These are phyloP conservation scores for Tricholoma matsutake DNA, from an alignment of 768 basidiomycete genomes.

Conservation along the genomic window DNA sequence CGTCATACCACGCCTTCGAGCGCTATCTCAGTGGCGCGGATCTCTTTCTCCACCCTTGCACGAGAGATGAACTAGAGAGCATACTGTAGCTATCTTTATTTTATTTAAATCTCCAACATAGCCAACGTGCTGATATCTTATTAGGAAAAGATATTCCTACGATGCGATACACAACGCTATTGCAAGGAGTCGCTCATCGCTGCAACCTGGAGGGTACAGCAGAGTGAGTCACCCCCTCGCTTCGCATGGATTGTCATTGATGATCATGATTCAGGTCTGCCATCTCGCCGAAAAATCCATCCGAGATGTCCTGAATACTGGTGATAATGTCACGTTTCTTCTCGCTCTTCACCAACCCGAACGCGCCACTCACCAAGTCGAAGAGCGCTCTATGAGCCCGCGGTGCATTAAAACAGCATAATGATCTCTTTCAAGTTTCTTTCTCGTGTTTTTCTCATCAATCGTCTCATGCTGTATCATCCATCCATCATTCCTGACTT, in stretches of 20 bases:
- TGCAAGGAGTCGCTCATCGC: slow-evolving; percentile 59
- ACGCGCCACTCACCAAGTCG: slow-evolving; percentile 29
- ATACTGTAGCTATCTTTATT: slow-evolving; percentile 52
- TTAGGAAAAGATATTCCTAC: slow-evolving; percentile 70
- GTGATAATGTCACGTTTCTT: slow-evolving; percentile 62
- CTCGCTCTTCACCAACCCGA: slow-evolving; percentile 56
- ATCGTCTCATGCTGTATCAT: slow-evolving; percentile 10
- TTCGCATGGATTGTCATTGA: background rate
- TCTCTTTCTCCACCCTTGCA: slow-evolving; percentile 66
- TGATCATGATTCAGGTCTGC: slow-evolving; percentile 47
- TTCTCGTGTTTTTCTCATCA: slow-evolving; percentile 4
- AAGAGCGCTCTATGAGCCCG: slow-evolving; percentile 26
- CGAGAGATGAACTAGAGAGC: slow-evolving; percentile 63
- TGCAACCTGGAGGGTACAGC: slow-evolving; percentile 53
- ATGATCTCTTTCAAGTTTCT: slow-evolving; percentile 16
- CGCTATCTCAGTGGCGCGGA: slow-evolving; percentile 71
- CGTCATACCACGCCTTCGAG: slow-evolving; percentile 77
- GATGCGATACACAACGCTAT: slow-evolving; percentile 83
- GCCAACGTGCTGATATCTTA: slow-evolving; percentile 7
- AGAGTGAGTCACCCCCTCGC: slow-evolving; percentile 30
- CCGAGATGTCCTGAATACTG: slow-evolving; percentile 61
- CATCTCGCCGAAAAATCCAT: slow-evolving; percentile 72
- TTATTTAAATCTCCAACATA: background rate
- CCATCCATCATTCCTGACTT: slow-evolving; percentile 6
- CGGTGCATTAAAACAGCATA: slow-evolving; percentile 45